Conservation (phyloP, 2,329 filamentous ascomycete species). For the Clonostachys solani region DNA sequence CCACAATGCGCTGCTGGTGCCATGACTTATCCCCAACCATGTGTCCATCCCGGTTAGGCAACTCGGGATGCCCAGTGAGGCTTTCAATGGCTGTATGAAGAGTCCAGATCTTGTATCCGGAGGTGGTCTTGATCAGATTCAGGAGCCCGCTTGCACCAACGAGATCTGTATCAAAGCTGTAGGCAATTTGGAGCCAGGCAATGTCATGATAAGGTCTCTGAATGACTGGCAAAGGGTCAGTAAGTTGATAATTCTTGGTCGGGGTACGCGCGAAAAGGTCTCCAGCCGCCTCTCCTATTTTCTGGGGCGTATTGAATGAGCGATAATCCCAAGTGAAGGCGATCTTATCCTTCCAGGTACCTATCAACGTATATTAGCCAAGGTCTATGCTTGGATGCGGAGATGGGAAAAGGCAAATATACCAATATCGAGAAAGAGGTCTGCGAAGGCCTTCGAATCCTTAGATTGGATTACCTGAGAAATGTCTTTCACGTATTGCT, state of each 20-base stretch:
- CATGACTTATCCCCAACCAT: conserved; percentile 23
- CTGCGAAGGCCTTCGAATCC: no score
- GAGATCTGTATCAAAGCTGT: conserved; percentile 10
- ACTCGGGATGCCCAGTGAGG: conserved; percentile 21
- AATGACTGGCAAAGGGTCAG: no score
- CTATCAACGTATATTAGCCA: no score
- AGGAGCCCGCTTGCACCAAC: conserved; percentile 21
- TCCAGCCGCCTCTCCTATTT: conserved; percentile 12
- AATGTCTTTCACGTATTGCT: no score
- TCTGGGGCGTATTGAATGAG: no score
- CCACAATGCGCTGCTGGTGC: conserved; percentile 16
- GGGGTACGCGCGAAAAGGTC: conserved; percentile 21
- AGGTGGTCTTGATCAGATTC: conserved; percentile 19
- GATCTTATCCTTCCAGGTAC: no score
- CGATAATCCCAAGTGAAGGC: no score
- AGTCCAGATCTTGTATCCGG: conserved; percentile 24
- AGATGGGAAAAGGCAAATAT: conserved; percentile 4
- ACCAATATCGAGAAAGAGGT: conserved; percentile 15
- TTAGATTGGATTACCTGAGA: no score
- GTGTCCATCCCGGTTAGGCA: conserved; percentile 18
- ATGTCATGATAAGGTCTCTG: no score
- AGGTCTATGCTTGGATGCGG: no score
- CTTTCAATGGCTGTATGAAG: conserved; percentile 25
- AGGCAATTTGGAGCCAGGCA: conserved; percentile 7
- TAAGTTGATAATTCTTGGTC: background rate